These are phyloP conservation scores for Trametes maxima DNA, from an alignment of 768 basidiomycete genomes.

Conservation along the genomic window DNA sequence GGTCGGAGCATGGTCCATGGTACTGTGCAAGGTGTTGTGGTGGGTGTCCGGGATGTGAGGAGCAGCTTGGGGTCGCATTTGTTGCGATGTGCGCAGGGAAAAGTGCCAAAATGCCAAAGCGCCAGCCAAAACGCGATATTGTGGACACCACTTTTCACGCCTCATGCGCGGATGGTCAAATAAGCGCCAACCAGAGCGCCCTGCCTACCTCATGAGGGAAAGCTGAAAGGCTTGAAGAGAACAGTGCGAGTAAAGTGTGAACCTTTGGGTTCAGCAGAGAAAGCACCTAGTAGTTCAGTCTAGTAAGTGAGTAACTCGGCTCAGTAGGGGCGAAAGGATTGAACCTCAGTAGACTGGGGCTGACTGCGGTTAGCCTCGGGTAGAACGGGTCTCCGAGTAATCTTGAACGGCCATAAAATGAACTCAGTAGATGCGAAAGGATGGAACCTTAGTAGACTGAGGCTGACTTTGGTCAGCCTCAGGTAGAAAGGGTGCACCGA, in stretches of 20 bases:
- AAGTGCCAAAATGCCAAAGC: constrained; percentile 11
- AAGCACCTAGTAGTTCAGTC: constrained; percentile 4
- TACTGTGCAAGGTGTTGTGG: background rate
- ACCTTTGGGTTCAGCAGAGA: background rate
- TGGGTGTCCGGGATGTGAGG: background rate
- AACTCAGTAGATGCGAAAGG: background rate
- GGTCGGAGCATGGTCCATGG: background rate
- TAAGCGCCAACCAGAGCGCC: constrained; percentile 30
- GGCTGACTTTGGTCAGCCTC: background rate
- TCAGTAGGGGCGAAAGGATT: background rate
- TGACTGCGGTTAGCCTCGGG: background rate
- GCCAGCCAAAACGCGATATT: constrained; percentile 30
- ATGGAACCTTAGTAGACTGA: background rate
- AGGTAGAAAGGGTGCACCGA: background rate
- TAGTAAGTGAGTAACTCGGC: constrained; percentile 9
- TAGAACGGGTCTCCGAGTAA: constrained; percentile 5
- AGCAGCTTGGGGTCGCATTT: constrained; percentile 10
- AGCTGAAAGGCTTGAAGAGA: constrained; percentile 28
- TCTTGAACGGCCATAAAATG: background rate
- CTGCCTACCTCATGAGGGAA: constrained; percentile 38
- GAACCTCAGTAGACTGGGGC: background rate
- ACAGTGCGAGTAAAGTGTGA: background rate
- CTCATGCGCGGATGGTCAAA: constrained; percentile 29
- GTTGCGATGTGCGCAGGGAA: constrained; percentile 3
- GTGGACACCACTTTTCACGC: constrained; percentile 36